These are phyloP conservation scores for Neopestalotiopsis rosae DNA, from an alignment of 2,329 filamentous ascomycete species.

Conservation along the genomic window DNA sequence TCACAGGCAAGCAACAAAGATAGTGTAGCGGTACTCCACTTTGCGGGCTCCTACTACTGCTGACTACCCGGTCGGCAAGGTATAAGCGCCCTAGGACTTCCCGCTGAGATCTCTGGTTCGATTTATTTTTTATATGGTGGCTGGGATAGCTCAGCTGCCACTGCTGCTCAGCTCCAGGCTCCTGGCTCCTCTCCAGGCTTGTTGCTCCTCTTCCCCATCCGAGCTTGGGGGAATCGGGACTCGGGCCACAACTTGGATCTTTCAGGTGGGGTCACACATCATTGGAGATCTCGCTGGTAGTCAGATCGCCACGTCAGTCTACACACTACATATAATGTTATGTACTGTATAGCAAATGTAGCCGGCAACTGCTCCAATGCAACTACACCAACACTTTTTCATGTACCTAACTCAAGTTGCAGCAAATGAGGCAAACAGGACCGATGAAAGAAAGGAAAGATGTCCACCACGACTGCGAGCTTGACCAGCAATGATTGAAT, in stretches of 20 bases:
- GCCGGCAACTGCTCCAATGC: neutral
- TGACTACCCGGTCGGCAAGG: neutral
- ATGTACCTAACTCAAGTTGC: neutral
- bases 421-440: neutral
- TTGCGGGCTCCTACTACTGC: neutral
- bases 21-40: neutral
- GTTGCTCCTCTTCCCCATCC: constrained; percentile 5
- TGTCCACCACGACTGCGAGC: neutral
- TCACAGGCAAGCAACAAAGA: neutral
- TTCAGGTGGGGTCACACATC: constrained; percentile 1
- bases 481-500: no score
- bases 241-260: constrained; percentile 7
- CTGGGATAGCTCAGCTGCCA: constrained; percentile 14
- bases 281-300: constrained; percentile 10
- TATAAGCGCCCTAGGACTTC: constrained; percentile 4
- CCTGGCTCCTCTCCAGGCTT: no score
- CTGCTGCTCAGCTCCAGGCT: constrained; percentile 4
- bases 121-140: constrained; percentile 6
- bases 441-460: neutral
- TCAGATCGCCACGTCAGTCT: constrained; percentile 17
- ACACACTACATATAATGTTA: neutral
- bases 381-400: neutral
- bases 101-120: constrained; percentile 3
- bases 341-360: neutral
- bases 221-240: neutral